Conservation (phyloP, 2,329 filamentous ascomycete genomes). For the Neopestalotiopsis rosae region DNA sequence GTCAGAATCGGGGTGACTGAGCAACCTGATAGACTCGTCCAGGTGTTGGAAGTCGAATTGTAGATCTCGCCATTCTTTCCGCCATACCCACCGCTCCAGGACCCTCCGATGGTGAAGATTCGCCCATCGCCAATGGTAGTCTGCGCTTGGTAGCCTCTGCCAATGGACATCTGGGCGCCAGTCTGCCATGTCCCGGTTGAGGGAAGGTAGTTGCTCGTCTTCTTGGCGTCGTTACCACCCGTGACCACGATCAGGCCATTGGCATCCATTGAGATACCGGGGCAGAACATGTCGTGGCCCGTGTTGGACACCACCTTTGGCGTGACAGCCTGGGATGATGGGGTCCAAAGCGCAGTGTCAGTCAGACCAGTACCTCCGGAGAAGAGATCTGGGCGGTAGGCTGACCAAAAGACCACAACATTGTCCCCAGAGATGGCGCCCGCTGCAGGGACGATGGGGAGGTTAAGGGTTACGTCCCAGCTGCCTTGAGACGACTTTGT, state of each 20-base stretch:
- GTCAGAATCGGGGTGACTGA: conserved; percentile 57
- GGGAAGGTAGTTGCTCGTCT: conserved; percentile 54
- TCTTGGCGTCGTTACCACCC: conserved; percentile 55
- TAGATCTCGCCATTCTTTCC: conserved; percentile 64
- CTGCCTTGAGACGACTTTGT: conserved; percentile 30
- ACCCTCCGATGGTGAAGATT: conserved; percentile 65
- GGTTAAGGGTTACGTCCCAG: conserved; percentile 41
- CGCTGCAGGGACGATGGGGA: conserved; percentile 42
- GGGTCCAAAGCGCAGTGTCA: conserved; percentile 26
- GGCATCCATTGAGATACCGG: conserved; percentile 56
- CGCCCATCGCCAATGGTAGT: conserved; percentile 56
- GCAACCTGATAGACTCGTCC: conserved; percentile 50
- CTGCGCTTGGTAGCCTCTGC: conserved; percentile 59
- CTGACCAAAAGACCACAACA: conserved; percentile 33
- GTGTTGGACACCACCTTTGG: conserved; percentile 44
- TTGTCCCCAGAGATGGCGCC: conserved; percentile 33
- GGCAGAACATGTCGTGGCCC: conserved; percentile 62
- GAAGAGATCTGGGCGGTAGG: conserved; percentile 27
- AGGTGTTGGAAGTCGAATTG: conserved; percentile 48
- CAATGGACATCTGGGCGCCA: conserved; percentile 48
- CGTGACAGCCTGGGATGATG: conserved; percentile 30
- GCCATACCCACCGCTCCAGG: conserved; percentile 53
- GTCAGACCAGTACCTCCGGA: conserved; percentile 26
- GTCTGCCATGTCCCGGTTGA: conserved; percentile 42
- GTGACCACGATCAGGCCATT: conserved; percentile 57